Base-by-base conservation (phyloP, 495 filamentous ascomycete genomes). In the Acidomyces sp. region DNA sequence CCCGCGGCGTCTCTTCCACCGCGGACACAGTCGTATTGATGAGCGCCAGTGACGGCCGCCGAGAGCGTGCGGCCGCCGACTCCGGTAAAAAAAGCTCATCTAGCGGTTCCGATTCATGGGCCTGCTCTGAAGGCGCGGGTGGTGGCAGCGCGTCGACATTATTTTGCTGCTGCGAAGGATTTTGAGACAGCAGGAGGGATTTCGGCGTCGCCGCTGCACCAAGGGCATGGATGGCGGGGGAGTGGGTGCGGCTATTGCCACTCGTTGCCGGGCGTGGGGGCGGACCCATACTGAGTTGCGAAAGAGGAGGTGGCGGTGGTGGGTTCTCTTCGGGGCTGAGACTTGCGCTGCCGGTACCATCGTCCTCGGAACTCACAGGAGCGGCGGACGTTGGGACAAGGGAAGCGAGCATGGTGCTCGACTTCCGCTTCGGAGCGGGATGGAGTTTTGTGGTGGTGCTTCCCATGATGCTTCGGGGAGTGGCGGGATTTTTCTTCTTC, bases 311-410 rank as follows among this genome's bases (percentile, higher is more conserved):
- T n/a, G n/a, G n/a, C n/a, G n/a, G n/a, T n/a, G n/a, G n/a, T n/a
- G n/a, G n/a, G n/a, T n/a, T n/a, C n/a, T n/a, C n/a, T n/a, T 83
- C 78, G 0, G 79, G 79, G 18, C 79, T 82, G 20, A 83, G n/a
- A n/a, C n/a, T n/a, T n/a, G n/a, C n/a, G n/a, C n/a, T n/a, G n/a
- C n/a, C n/a, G n/a, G n/a, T 72, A 9, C 78, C 82, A 46, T 79
- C 78, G 32, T 73, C 67, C 12, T 69, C 74, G 0, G 79, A 83
- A 40, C 69, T 70, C 11, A 77, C 74, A 35, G 65, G 69, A 48
- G 70, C 69, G 28, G 39, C 41, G 10, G 26, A 1, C 32, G 37
- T 57, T 36, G 34, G 49, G 19, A 67, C 41, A 16, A 44, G 26
- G 2, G 55, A 52, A 2, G 52, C 46, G 3, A 57, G 34, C 34